Evolutionary conservation across 257 asterid species (phyloP), one percentile per base, ranked within the genome.

Genomic region (Solanum sitiens): DNA sequence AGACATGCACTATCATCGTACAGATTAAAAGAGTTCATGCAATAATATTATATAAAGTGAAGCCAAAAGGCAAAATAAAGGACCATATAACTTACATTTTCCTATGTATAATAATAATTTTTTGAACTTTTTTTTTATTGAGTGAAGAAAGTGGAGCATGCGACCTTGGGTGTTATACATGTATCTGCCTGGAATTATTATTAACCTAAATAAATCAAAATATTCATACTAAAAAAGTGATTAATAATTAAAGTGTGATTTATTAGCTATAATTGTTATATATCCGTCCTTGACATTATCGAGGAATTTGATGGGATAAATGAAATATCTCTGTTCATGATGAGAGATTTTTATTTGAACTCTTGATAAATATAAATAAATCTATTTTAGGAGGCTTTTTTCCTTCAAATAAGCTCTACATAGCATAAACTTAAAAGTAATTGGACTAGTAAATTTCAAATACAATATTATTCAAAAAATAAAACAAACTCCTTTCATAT

Each of bases 141-240:
- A 89, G 90, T 90, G 91, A 88, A 89, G 85, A 90, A 92, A 93
- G 92, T 90, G 93, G 93, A 93, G 93, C 94, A 93, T 92, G n/a
- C 2, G 11, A 56, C 65, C n/a, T 56, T 56, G n/a, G 25, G 25
- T 56, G 65, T n/a, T 56, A 7, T 56, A 20, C 21, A 56, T 56
- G 65, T 56, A 56, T 56, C 65, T 56, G 4, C 65, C 25, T 65
- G 75, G 45, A 37, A 80, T 67, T 84, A 20, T 56, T 71, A 83
- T 88, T 59, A 53, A 32, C 59, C 14, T 71, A 86, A 74, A 56
- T 1, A 68, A 35, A 86, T 90, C n/a, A 88, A 88, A 86, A 83
- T 83, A 79, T 79, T 15, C n/a, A 83, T 89, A 82, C 27, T 15
- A 25, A 89, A 56, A 89, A 90, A 88, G 80, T 76, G 44, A 21